Conservation (phyloP, 2,329 filamentous ascomycete genomes). For the Fusarium clavum region DNA sequence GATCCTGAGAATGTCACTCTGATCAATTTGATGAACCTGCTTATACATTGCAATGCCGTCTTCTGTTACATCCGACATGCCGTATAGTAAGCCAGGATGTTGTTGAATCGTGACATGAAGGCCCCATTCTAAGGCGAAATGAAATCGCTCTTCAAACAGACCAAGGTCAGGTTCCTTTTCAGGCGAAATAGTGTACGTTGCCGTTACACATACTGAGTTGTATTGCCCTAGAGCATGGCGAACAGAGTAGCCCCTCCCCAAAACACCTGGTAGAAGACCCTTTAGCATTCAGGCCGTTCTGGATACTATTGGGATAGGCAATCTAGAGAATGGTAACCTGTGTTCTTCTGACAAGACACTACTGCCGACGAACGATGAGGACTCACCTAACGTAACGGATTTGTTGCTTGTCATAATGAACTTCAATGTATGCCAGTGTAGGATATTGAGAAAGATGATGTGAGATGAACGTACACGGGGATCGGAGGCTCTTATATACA, state of each 20-base stretch:
- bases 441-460: not conserved
- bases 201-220: conserved; percentile 19
- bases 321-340: too few relatives aligned
- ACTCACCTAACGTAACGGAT: not conserved
- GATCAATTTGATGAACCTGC: not conserved
- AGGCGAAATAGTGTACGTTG: not conserved
- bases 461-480: not conserved
- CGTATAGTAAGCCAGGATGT: conserved; percentile 5
- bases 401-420: not conserved
- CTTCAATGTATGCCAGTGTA: rapidly evolving
- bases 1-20: not conserved
- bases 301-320: too few relatives aligned
- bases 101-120: conserved; percentile 8
- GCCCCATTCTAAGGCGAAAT: not conserved
- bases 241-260: conserved; percentile 18
- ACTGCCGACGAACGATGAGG: rapidly evolving
- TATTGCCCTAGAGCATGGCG: conserved; percentile 15
- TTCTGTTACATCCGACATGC: not conserved
- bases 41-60: not conserved
- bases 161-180: rapidly evolving
- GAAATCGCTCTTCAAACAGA: not conserved
- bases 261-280: not conserved
- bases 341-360: too few relatives aligned
- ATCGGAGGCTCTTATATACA: not conserved
- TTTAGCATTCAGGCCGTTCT: not conserved